Base-by-base conservation (phyloP, 2,329 filamentous ascomycete genomes). In the Fusarium abutilonis region DNA sequence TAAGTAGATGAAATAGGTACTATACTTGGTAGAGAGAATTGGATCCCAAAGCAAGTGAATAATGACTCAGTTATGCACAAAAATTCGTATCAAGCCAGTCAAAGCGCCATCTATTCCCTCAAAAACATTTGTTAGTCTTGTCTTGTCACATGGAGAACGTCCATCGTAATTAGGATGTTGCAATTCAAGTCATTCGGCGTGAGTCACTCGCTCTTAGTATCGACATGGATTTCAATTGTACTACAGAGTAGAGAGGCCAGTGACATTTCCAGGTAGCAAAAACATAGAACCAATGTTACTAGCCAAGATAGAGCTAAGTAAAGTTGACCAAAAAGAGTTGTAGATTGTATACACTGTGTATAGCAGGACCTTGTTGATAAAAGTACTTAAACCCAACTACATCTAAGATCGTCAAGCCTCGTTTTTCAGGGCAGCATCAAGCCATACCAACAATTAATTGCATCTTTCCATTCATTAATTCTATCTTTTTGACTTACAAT, bases 101-200 rank as follows among this genome's bases (percentile, higher is more conserved):
- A 57, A 38, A 46, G 29, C 41, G 17, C n/a, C 19, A 35, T 42
- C 19, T 19, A 19, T 52, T 45, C 19, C 2, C 17, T 3, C 9
- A 21, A 34, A 41, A 3, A 6, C 17, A 23, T 17, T 21, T 4
- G 21, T 26, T 11, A 8, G 40, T 48, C 31, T 45, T 5, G 2
- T 15, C 39, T 28, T 51, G 6, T n/a, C 7, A 14, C 44, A 28
- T 51, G 15, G 15, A 21, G 17, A 41, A 44, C 13, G 34, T 31
- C 3, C 34, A 40, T 26, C 29, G 36, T 48, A 34, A 42, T 36
- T 39, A 40, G 23, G 35, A n/a, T 23, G 10, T 28, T 49, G 11
- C 13, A 23, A 32, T n/a, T 9, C 34, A 64, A 66, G 60, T 68
- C 65, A 67, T 54, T 31, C 67, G 67, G 67, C 41, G 49, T 70